Conservation (phyloP, 2,329 filamentous ascomycete species). For the Colletotrichum sp. region DNA sequence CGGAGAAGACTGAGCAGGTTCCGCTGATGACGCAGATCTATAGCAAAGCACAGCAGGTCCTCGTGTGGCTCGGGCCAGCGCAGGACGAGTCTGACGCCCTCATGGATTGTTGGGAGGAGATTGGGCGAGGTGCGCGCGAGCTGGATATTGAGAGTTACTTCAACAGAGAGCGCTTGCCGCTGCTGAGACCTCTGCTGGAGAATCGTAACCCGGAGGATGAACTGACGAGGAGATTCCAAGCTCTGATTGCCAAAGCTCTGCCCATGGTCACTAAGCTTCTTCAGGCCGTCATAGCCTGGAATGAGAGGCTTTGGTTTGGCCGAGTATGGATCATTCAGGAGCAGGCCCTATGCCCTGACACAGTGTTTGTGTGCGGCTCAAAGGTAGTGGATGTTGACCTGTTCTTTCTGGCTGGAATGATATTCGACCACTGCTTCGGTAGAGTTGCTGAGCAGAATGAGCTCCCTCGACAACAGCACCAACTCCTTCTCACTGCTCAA, state of each 20-base stretch:
- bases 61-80: constrained; percentile 39
- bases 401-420: constrained; percentile 23
- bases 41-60: constrained; percentile 32
- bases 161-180: not conserved
- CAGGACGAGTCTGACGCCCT: constrained; percentile 13
- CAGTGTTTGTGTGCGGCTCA: constrained; percentile 31
- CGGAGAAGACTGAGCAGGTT: constrained; percentile 41
- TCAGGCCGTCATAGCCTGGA: not conserved
- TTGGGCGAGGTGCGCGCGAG: constrained; percentile 31
- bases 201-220: not conserved
- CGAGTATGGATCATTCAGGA: constrained; percentile 34
- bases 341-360: constrained; percentile 27
- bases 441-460: not conserved
- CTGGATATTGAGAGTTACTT: constrained; percentile 21
- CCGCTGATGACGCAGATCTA: constrained; percentile 42
- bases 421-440: constrained; percentile 18
- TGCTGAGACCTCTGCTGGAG: not conserved
- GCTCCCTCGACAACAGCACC: not conserved
- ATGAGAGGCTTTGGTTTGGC: constrained; percentile 27
- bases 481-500: not conserved
- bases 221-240: constrained; percentile 25
- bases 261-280: not conserved
- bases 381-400: constrained; percentile 28
- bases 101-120: constrained; percentile 15
- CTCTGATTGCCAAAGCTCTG: not conserved